A percentile compares a stretch with the other conserved stretches of the same genome.
Conservation (phyloP, 805 yeast species). For the Nakazawaea laoshanensis region DNA sequence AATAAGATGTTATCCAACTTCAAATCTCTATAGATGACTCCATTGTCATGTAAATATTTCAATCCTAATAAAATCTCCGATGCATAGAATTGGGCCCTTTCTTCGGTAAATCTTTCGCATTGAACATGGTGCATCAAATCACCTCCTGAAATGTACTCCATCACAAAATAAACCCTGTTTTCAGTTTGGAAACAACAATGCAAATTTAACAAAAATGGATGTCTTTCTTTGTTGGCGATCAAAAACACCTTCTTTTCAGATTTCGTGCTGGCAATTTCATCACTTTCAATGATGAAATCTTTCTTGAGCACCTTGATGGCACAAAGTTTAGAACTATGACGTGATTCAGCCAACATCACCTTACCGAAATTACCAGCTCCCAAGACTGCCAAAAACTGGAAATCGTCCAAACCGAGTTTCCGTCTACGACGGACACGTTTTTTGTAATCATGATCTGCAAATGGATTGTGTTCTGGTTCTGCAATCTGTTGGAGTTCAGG, state of each 20-base stretch:
- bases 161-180: constrained; percentile 92
- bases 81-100: constrained; percentile 94
- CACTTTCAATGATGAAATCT: constrained; percentile 90
- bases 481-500: too few relatives aligned
- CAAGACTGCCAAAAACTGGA: constrained; percentile 85
- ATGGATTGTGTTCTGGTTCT: too few relatives aligned
- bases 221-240: constrained; percentile 66
- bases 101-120: constrained; percentile 77
- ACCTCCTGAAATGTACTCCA: constrained; percentile 98
- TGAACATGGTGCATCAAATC: constrained; percentile 99
- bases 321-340: constrained; percentile 71
- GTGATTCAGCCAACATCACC: constrained; percentile 93
- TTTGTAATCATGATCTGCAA: too few relatives aligned
- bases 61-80: constrained; percentile 90
- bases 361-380: constrained; percentile 99
- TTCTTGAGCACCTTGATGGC: constrained; percentile 96
- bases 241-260: constrained; percentile 90
- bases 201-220: constrained; percentile 86
- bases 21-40: constrained; percentile 93
- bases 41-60: constrained; percentile 90
- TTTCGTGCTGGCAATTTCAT: constrained; percentile 90
- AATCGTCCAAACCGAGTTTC: constrained; percentile 88
- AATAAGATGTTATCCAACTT: constrained; percentile 89
- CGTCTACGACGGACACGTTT: constrained; percentile 44
- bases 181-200: constrained; percentile 98